phyloP scores from a whole-genome alignment of 169 alveolate genomes.

The Theileria equi region DNA sequence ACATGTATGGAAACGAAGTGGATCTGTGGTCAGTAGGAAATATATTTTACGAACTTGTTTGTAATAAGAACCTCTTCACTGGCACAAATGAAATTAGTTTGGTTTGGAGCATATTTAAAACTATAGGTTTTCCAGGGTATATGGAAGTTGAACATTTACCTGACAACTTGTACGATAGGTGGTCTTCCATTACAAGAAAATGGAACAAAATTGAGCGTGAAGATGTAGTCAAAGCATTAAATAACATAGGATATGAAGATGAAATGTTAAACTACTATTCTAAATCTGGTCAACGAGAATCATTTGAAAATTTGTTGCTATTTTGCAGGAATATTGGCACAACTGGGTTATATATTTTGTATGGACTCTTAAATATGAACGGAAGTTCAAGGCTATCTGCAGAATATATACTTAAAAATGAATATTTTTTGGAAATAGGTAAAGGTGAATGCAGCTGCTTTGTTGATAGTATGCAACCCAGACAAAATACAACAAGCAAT shows the following conservation, averaged over 20 bases:
- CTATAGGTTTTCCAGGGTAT: constrained; percentile 4
- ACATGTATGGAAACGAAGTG: constrained; percentile 83
- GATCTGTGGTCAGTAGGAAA: constrained; percentile 92
- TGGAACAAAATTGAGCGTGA: background rate
- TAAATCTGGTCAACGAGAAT: constrained; percentile 1
- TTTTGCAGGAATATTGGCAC: background rate
- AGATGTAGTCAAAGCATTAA: constrained; percentile 5
- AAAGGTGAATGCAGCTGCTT: too few species aligned
- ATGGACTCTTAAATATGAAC: too few species aligned
- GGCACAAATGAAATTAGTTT: constrained; percentile 8
- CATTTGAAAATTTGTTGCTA: background rate
- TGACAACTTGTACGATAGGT: background rate
- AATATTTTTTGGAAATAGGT: too few species aligned
- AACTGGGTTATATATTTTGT: background rate
- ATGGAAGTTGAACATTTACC: background rate
- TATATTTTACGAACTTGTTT: constrained; percentile 82
- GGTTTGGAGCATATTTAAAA: constrained; percentile 2
- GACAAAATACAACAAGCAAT: too few species aligned
- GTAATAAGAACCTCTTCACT: constrained; percentile 5
- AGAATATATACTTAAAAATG: too few species aligned
- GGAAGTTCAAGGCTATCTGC: too few species aligned
- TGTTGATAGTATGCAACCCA: too few species aligned
- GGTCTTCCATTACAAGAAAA: background rate
- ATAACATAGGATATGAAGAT: background rate
- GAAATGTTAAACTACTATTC: background rate